phyloP scores from a whole-genome alignment of 257 asterid species.

The Cinchona pubescens region DNA sequence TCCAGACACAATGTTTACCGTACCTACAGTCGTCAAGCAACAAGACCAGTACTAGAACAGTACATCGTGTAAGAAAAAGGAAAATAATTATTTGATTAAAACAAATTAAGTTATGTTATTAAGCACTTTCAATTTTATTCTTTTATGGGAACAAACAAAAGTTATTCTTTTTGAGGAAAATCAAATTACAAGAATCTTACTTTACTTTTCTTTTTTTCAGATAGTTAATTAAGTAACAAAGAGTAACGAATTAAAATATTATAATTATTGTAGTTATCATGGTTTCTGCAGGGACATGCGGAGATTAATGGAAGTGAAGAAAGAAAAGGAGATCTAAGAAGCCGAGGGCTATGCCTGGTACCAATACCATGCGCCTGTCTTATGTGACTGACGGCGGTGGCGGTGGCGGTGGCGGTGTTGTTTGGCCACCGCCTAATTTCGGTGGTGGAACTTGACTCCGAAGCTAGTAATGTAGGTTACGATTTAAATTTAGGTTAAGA shows the following conservation, averaged over 20 bases:
- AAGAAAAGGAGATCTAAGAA: slow-evolving; percentile 50
- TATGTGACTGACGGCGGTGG: slow-evolving; percentile 64
- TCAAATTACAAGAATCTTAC: background rate
- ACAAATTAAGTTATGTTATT: background rate
- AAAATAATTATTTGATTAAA: background rate
- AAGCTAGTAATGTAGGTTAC: background rate
- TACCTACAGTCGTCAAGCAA: slow-evolving; percentile 71
- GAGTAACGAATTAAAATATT: background rate
- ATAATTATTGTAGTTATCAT: background rate
- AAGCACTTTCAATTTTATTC: background rate
- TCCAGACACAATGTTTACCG: slow-evolving; percentile 84
- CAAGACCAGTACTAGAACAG: slow-evolving; percentile 43
- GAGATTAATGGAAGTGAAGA: slow-evolving; percentile 45
- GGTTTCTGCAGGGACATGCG: slow-evolving; percentile 20
- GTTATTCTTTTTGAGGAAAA: background rate
- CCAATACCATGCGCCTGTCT: slow-evolving; percentile 73
- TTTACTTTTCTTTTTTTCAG: background rate
- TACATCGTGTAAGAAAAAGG: slow-evolving; percentile 48
- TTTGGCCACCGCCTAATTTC: slow-evolving; percentile 71
- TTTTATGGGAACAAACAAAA: background rate
- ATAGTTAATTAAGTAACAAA: too few relatives aligned
- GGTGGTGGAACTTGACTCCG: slow-evolving; percentile 42
- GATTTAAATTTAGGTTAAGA: background rate
- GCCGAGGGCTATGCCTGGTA: slow-evolving; percentile 82
- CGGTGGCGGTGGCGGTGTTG: slow-evolving; percentile 57